Base-by-base conservation (phyloP, 768 basidiomycete genomes). In the Agrocybe chaxingu region DNA sequence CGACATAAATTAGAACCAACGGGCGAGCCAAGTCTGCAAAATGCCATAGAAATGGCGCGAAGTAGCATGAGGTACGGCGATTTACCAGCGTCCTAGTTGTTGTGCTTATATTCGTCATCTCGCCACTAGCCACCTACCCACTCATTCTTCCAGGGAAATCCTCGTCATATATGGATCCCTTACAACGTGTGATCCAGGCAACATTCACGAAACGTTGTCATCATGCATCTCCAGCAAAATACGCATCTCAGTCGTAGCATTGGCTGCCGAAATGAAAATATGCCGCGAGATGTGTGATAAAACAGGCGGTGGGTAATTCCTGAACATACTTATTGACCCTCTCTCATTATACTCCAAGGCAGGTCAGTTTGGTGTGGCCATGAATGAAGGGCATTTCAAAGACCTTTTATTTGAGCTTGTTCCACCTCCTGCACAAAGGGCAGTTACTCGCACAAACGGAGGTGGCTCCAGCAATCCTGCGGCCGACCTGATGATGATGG, bases 401-500 rank as follows among this genome's bases (percentile, higher is more conserved):
- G 97, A 99, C 64, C 77, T 98, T 12, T 73, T 99, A 7, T 98
- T 98, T 69, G 97, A 98, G 60, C 81, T 92, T 18, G 87, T 99
- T 16, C 93, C 95, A 13, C 97, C 97, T 0, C 97, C 97, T 0
- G 92, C 94, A 0, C 88, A 91, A 62, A 79, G 78, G 4, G 74
- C 80, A 3, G 55, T 82, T 16, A 64, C 76, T 4, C 76, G 82
- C 29, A 61, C 73, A 12, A 58, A 63, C 3, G 77, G 76, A 0
- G 73, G 71, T 43, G 57, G 54, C 11, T 64, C 72, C 8, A 67
- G 73, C 8, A 87, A 85, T 54, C 80, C 81, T 16, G 80, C 86
- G 0, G 86, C 91, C 0, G 96, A 98, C 70, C 74, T 99, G 46
- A 97, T 99, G 89, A 89, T 97, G 80, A 98, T 99, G 92, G 97